phyloP scores from a whole-genome alignment of 371 early-diverging fungal genomes.

The Mortierella sp. region DNA sequence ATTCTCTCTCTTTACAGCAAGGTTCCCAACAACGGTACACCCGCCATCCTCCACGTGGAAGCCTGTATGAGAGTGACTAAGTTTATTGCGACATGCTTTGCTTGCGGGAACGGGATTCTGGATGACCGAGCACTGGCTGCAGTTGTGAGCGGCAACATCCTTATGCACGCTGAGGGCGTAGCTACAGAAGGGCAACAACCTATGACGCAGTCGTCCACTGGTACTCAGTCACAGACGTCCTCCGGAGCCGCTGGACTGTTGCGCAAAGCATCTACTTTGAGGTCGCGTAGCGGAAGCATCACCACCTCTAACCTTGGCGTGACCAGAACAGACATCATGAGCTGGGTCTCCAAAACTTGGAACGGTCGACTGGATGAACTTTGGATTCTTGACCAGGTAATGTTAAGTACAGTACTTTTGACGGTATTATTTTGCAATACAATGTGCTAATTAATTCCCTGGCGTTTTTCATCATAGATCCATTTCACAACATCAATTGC shows the following conservation, averaged over 20 bases:
- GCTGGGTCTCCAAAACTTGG: slow-evolving; percentile 49
- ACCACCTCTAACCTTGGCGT: slow-evolving; percentile 27
- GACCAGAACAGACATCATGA: slow-evolving; percentile 51
- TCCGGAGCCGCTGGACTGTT: slow-evolving; percentile 33
- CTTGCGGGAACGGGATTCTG: slow-evolving; percentile 49
- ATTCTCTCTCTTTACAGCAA: slow-evolving; percentile 63
- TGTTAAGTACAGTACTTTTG: too few species aligned
- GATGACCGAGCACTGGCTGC: slow-evolving; percentile 51
- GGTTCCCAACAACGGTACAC: slow-evolving; percentile 56
- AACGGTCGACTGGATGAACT: slow-evolving; percentile 55
- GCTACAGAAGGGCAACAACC: slow-evolving; percentile 20
- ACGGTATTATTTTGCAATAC: not conserved
- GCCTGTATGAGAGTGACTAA: slow-evolving; percentile 66
- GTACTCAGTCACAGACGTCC: slow-evolving; percentile 28
- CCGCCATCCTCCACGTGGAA: slow-evolving; percentile 57
- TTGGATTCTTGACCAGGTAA: slow-evolving; percentile 61
- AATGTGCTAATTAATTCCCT: not conserved
- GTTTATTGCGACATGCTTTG: slow-evolving; percentile 60
- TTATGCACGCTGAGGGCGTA: slow-evolving; percentile 30
- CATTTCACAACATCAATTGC: slow-evolving; percentile 73
- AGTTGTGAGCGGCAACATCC: slow-evolving; percentile 50
- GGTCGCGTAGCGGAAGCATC: slow-evolving; percentile 45
- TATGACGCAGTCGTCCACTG: slow-evolving; percentile 36
- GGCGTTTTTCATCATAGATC: slow-evolving; percentile 58
- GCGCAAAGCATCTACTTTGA: slow-evolving; percentile 43